Evolutionary conservation across 768 basidiomycete species (phyloP).

Genomic region (Gloeostereum incarnatum): DNA sequence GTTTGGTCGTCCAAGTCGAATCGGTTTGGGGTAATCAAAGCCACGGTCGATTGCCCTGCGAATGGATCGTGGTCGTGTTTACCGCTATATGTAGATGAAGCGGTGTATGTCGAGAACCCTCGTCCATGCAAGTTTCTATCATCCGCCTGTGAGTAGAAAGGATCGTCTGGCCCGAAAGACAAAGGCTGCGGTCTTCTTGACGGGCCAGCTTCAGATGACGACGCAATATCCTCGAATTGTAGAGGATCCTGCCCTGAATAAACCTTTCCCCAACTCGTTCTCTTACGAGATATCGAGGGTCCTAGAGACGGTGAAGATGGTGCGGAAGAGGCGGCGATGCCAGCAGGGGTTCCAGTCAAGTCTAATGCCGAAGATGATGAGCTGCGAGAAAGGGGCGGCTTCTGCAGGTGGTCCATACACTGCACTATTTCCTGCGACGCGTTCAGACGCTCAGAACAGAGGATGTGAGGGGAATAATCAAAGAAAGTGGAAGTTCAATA

Average conservation of each 20-base stretch:
- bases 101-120: constrained; percentile 22
- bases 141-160: constrained; percentile 36
- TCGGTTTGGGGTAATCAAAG: constrained; percentile 31
- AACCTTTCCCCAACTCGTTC: constrained; percentile 48
- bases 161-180: constrained; percentile 26
- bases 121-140: constrained; percentile 15
- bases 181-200: constrained; percentile 7
- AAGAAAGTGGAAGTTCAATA: no score
- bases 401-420: no score
- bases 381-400: constrained; percentile 1
- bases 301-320: constrained; percentile 51
- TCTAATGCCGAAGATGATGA: constrained; percentile 51
- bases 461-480: no score
- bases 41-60: constrained; percentile 40
- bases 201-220: constrained; percentile 13
- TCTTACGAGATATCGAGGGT: constrained; percentile 42
- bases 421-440: no score
- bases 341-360: constrained; percentile 34
- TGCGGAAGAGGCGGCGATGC: constrained; percentile 28
- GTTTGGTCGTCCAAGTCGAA: constrained; percentile 30
- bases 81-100: constrained; percentile 20
- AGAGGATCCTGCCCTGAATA: constrained; percentile 40
- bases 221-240: constrained; percentile 24
- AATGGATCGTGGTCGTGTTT: constrained; percentile 16
- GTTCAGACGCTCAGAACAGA: no score